Percentiles rank a stretch among this genome's conserved stretches.
These are phyloP conservation scores for Oryza glaberrima DNA, from an alignment of 176 grass and related monocot species.

Conservation along the genomic window DNA sequence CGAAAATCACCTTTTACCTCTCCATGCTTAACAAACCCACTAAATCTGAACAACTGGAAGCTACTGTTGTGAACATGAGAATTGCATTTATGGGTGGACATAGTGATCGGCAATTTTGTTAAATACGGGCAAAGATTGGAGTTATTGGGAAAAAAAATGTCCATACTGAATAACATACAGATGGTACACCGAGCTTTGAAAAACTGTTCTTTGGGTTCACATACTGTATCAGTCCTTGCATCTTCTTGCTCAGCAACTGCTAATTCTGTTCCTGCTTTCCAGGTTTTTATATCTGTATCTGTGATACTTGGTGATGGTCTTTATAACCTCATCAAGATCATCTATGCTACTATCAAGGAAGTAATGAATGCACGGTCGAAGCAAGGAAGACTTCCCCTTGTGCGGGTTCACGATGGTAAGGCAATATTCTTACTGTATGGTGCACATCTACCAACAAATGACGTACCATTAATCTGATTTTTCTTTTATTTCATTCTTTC, in stretches of 20 bases:
- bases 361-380: conserved; percentile 67
- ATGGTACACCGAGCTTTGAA: neutral
- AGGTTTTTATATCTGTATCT: conserved; percentile 92
- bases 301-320: conserved; percentile 93
- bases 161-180: neutral
- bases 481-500: conserved; percentile 29
- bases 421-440: conserved; percentile 10
- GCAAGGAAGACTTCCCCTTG: conserved; percentile 51
- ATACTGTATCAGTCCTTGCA: neutral
- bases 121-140: neutral
- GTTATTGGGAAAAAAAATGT: neutral
- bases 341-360: conserved; percentile 71
- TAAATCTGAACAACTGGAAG: conserved; percentile 8
- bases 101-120: neutral
- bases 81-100: neutral
- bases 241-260: conserved; percentile 2
- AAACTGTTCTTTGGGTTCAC: neutral
- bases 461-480: conserved; percentile 31
- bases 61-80: neutral
- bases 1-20: neutral
- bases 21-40: neutral
- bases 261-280: conserved; percentile 23
- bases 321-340: conserved; percentile 94
- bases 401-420: conserved; percentile 42
- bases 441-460: conserved; percentile 11